Base-by-base conservation (phyloP, 805 yeast genomes). In the Suhomyces pyralidae region DNA sequence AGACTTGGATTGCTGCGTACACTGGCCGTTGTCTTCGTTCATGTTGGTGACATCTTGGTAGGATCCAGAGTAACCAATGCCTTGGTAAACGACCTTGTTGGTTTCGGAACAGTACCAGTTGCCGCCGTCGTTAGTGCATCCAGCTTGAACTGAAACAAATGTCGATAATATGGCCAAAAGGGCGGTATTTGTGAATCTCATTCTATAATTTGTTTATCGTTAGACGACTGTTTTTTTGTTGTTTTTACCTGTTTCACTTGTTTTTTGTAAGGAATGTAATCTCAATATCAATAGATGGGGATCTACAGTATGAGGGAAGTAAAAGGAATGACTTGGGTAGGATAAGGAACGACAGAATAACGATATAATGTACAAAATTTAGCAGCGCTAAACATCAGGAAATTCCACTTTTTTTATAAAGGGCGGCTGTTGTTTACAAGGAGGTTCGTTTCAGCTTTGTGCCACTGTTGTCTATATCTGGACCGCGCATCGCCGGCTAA, bases 41-140 rank as follows among this genome's bases (percentile, higher is more conserved):
- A 94, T 92, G 64, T 69, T 60, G 58, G 92, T 86, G 60, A 94
- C 91, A 60, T 87, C 92, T 61, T 76, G 64, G 77, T 89, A 94
- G 20, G 91, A 73, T 60, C 97, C 97, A 20, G 94, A 81, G 70
- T 79, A 90, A 34, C 98, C 98, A 53, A 94, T 81, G 60, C 84
- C 83, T 45, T 77, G 58, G 78, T 88, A 90, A 54, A 77, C 74
- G 55, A 89, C 78, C 56, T 89, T 92, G 56, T 73, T 63, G 49
- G 88, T 88, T 58, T 82, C 71, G 58, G 81, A 72, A 76, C 97
- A 91, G 82, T 87, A 65, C 58, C 58, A 63, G 64, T 65, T 63
- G 14, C 68, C 68, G 42, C 62, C 62, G 25, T 55, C 62, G 54
- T 58, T 51, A 50, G 57, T 50, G 40, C 68, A 64, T 44, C 40